A percentile compares a stretch with the other conserved stretches of the same genome.
Evolutionary conservation across 164 flowering plant species (phyloP).

Genomic region (Houttuynia cordata): DNA sequence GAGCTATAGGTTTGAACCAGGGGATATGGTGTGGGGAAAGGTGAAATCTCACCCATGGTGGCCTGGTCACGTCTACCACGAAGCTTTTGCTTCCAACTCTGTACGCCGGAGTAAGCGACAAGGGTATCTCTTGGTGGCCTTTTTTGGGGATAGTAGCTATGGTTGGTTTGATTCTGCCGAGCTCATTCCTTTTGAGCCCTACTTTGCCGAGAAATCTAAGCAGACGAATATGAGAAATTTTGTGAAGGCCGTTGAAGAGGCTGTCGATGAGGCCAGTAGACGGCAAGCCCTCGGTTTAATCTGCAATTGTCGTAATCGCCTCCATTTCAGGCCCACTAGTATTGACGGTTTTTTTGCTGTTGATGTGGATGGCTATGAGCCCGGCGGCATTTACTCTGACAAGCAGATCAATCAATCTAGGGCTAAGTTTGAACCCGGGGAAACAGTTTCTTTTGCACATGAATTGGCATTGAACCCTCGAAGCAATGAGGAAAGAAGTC

Average conservation of each 20-base stretch:
- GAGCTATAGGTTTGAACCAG: slow-evolving; percentile 14
- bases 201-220: slow-evolving; percentile 60
- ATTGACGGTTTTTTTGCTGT: slow-evolving; percentile 57
- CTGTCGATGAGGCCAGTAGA: slow-evolving; percentile 66
- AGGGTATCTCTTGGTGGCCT: slow-evolving; percentile 84
- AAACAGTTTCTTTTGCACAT: slow-evolving; percentile 42
- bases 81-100: slow-evolving; percentile 58
- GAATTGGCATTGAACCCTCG: slow-evolving; percentile 48
- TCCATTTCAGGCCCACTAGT: slow-evolving; percentile 43
- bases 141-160: slow-evolving; percentile 95
- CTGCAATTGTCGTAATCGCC: slow-evolving; percentile 61
- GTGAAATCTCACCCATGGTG: slow-evolving; percentile 99
- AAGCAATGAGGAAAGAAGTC: slow-evolving; percentile 15
- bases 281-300: slow-evolving; percentile 63
- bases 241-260: slow-evolving; percentile 85
- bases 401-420: slow-evolving; percentile 55
- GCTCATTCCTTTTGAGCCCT: slow-evolving; percentile 62
- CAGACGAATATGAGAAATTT: slow-evolving; percentile 56
- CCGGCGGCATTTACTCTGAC: slow-evolving; percentile 47
- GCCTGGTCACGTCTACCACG: slow-evolving; percentile 85
- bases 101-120: slow-evolving; percentile 53
- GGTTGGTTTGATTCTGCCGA: slow-evolving; percentile 93
- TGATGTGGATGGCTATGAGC: slow-evolving; percentile 67
- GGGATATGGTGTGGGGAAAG: slow-evolving; percentile 95
- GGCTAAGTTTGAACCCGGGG: slow-evolving; percentile 45